phyloP scores from a whole-genome alignment of 2,329 filamentous ascomycete genomes.

The Bipolaris oryzae region DNA sequence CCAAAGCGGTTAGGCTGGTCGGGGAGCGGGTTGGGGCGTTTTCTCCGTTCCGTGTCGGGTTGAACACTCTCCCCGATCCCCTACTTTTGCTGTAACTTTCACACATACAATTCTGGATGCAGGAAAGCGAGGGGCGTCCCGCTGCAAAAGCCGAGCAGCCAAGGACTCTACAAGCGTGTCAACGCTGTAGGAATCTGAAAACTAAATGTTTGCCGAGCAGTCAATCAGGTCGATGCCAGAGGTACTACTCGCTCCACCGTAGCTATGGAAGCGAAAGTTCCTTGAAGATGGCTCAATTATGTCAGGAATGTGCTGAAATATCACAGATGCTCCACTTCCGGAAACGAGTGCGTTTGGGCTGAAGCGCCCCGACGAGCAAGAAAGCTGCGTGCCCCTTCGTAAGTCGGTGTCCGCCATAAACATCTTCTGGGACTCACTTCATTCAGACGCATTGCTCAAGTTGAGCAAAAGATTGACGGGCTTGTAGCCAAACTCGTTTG shows the following conservation, averaged over 20 bases:
- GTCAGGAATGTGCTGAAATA: constrained; percentile 2
- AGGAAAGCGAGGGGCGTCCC: constrained; percentile 26
- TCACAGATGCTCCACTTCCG: constrained; percentile 32
- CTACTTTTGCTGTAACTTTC: not conserved
- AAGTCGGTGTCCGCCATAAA: constrained; percentile 13
- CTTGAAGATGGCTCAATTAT: not conserved
- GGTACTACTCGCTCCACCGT: constrained; percentile 24
- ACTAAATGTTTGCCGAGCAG: constrained; percentile 43
- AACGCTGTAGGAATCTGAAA: constrained; percentile 43
- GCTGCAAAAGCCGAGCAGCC: constrained; percentile 15
- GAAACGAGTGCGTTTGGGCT: constrained; percentile 42
- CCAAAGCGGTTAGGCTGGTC: not conserved
- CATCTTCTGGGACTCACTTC: not conserved
- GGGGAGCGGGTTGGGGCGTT: constrained; percentile 8
- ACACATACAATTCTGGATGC: constrained; percentile 28
- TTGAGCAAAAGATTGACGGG: constrained; percentile 46
- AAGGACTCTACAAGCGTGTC: constrained; percentile 42
- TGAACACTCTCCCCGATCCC: not conserved
- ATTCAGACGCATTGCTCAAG: constrained; percentile 42
- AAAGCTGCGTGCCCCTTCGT: constrained; percentile 42
- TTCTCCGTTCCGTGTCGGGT: constrained; percentile 15
- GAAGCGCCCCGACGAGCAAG: constrained; percentile 37
- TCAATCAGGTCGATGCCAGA: constrained; percentile 37
- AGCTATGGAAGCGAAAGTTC: not conserved
- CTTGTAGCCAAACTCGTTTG: constrained; percentile 41